phyloP scores from a whole-genome alignment of 805 yeast genomes.

The Lipomyces sp. region DNA sequence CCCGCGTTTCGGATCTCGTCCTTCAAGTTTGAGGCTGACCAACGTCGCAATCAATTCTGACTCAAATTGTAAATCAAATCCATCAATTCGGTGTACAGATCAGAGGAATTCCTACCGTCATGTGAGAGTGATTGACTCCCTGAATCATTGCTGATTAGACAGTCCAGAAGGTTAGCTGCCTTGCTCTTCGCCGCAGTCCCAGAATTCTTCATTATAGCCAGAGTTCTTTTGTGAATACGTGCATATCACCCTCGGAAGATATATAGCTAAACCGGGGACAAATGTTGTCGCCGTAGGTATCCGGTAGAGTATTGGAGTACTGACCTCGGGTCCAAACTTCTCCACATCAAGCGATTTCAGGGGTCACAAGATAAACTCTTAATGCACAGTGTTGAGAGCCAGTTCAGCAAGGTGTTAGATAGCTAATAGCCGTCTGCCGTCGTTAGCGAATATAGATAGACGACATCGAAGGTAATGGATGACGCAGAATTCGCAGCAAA shows the following conservation, averaged over 20 bases:
- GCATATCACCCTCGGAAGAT: background rate
- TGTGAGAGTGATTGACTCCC: background rate
- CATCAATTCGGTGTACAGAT: background rate
- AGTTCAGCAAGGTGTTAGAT: background rate
- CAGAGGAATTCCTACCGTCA: background rate
- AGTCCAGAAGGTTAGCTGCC: background rate
- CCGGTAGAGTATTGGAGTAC: too few relatives aligned
- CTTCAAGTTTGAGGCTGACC: constrained; percentile 10
- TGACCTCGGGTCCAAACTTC: too few relatives aligned
- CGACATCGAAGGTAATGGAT: background rate
- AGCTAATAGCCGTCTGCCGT: background rate
- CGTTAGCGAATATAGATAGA: background rate
- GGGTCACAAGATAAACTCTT: background rate
- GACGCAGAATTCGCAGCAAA: constrained; percentile 14
- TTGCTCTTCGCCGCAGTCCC: background rate
- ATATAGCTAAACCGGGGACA: background rate
- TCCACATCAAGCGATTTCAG: background rate
- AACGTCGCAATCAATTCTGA: background rate
- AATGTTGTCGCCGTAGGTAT: background rate
- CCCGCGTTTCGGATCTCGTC: constrained; percentile 7
- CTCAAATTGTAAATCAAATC: background rate
- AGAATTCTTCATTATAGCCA: background rate
- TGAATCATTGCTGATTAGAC: background rate
- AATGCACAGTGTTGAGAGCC: too few relatives aligned
- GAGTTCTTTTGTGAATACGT: background rate